Evolutionary conservation across 306 rosid species (phyloP).

Genomic region (Mucuna pruriens): DNA sequence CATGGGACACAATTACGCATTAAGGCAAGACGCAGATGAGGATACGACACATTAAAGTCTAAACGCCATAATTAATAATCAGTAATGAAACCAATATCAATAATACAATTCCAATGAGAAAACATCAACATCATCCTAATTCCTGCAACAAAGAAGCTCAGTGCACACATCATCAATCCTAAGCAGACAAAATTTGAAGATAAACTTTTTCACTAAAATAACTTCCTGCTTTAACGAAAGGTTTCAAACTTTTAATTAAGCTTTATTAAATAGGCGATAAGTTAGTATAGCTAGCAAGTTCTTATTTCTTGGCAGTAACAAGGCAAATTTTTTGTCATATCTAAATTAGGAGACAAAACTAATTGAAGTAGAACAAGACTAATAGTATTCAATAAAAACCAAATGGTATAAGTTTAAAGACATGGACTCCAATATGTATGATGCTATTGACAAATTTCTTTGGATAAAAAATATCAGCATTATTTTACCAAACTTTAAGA

Average conservation of each 20-base stretch:
- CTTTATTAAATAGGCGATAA: not conserved
- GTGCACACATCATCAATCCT: no score
- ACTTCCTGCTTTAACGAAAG: not conserved
- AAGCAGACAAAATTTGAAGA: not conserved
- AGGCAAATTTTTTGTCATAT: constrained; percentile 46
- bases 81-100: no score
- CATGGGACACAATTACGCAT: no score
- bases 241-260: not conserved
- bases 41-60: no score
- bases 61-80: no score
- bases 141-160: no score
- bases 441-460: constrained; percentile 31
- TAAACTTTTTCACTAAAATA: no score
- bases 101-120: no score
- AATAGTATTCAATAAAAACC: no score
- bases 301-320: not conserved
- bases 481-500: constrained; percentile 32
- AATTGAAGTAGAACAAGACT: constrained; percentile 41
- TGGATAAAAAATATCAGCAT: constrained; percentile 35
- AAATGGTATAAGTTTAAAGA: constrained; percentile 40
- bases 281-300: constrained; percentile 33
- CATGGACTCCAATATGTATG: constrained; percentile 18
- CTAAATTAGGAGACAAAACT: constrained; percentile 30
- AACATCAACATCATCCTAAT: no score
- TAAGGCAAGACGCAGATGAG: no score